These are phyloP conservation scores for Bonia amplexicaulis DNA, from an alignment of 176 grass and related monocot species.

Conservation along the genomic window DNA sequence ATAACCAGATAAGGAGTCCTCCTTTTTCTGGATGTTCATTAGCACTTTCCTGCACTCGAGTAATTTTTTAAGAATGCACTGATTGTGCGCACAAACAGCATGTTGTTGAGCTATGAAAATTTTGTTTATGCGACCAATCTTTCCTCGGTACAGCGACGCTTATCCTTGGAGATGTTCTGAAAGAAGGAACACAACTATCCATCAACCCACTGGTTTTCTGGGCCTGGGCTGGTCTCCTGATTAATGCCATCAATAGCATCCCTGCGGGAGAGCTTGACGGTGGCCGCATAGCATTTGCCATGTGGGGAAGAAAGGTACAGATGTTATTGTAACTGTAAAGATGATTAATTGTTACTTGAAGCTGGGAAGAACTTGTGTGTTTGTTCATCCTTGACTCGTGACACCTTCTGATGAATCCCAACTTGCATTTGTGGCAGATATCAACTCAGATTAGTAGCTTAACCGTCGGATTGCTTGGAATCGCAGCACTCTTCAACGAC, in stretches of 20 bases:
- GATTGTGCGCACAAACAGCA: not conserved
- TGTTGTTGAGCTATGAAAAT: not conserved
- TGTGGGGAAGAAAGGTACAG: slow-evolving; percentile 93
- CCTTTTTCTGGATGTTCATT: not conserved
- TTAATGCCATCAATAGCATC: slow-evolving; percentile 92
- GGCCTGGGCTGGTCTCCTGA: slow-evolving; percentile 91
- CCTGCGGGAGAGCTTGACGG: slow-evolving; percentile 91
- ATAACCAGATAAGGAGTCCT: not conserved
- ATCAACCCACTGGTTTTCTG: slow-evolving; percentile 91
- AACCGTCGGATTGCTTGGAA: slow-evolving; percentile 64
- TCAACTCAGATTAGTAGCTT: slow-evolving; percentile 49
- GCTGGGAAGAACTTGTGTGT: not conserved
- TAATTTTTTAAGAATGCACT: not conserved
- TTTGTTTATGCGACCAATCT: not conserved
- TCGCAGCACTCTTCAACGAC: slow-evolving; percentile 73
- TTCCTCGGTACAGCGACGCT: slow-evolving; percentile 70
- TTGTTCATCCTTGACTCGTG: not conserved
- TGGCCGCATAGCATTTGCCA: slow-evolving; percentile 65
- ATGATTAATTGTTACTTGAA: not conserved
- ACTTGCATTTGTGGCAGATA: slow-evolving; percentile 41
- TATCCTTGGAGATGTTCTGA: slow-evolving; percentile 77
- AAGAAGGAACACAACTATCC: slow-evolving; percentile 82
- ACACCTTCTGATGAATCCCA: slow-evolving; percentile 1
- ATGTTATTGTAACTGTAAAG: not conserved
- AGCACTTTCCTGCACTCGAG: not conserved